Evolutionary conservation across 2,329 filamentous ascomycete species (phyloP).

Genomic region (Pseudocercospora fijiensis): DNA sequence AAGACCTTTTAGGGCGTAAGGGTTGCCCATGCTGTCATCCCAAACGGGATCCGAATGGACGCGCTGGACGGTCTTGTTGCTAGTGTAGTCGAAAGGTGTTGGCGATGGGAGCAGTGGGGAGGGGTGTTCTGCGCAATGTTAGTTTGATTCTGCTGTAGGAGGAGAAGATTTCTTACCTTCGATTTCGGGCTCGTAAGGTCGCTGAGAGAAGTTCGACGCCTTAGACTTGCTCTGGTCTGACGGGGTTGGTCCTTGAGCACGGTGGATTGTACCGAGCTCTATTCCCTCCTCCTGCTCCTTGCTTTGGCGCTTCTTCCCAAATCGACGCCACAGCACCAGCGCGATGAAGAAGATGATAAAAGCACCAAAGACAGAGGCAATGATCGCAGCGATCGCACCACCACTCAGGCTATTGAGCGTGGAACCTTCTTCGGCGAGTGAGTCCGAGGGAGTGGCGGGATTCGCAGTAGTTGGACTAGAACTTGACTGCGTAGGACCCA

Average conservation of each 20-base stretch:
- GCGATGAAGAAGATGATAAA: not conserved
- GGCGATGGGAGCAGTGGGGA: not conserved
- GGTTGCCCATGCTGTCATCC: not conserved
- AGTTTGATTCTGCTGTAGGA: not conserved
- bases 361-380: not conserved
- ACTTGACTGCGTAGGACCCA: not conserved
- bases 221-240: not conserved
- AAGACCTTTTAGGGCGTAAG: not conserved
- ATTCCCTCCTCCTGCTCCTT: not conserved
- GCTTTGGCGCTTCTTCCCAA: not conserved
- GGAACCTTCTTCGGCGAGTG: not conserved
- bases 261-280: not conserved
- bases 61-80: not conserved
- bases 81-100: not conserved
- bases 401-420: not conserved
- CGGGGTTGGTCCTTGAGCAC: not conserved
- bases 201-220: not conserved
- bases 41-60: not conserved
- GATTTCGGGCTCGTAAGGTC: not conserved
- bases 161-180: not conserved
- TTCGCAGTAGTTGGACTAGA: not conserved
- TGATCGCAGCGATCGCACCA: not conserved
- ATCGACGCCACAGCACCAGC: not conserved
- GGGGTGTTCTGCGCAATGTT: not conserved
- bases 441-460: not conserved